Percentiles rank a stretch among this genome's conserved stretches.
These are phyloP conservation scores for Hemileccinum impolitum DNA, from an alignment of 768 basidiomycete genomes.

Conservation along the genomic window DNA sequence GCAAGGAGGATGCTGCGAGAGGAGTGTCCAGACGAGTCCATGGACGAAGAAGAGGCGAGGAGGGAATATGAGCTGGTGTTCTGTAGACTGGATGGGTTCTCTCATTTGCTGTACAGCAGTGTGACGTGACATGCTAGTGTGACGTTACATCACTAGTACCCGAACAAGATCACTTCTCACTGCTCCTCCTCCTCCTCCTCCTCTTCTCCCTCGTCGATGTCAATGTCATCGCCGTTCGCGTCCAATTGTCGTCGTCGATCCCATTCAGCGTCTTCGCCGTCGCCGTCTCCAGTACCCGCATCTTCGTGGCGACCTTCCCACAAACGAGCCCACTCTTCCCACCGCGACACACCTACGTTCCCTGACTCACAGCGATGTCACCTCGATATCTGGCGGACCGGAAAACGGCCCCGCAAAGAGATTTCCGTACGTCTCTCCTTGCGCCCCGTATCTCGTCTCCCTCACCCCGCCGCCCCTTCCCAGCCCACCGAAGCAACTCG, in stretches of 20 bases:
- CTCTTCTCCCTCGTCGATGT: not conserved
- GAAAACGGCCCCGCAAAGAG: conserved; percentile 53
- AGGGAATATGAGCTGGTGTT: conserved; percentile 18
- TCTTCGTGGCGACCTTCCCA: conserved; percentile 40
- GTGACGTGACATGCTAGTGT: conserved; percentile 25
- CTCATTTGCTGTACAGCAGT: conserved; percentile 20
- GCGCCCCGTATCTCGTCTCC: not conserved
- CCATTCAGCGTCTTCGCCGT: conserved; percentile 44
- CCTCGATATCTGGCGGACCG: conserved; percentile 50
- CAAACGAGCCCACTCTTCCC: conserved; percentile 50
- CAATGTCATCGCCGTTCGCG: conserved; percentile 27
- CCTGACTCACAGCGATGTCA: conserved; percentile 47
- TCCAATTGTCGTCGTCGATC: conserved; percentile 48
- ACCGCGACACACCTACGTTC: conserved; percentile 32
- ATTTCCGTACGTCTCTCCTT: conserved; percentile 37
- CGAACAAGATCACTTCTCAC: conserved; percentile 15
- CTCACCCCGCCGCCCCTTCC: conserved; percentile 1
- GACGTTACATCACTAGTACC: conserved; percentile 7
- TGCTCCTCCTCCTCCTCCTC: not conserved
- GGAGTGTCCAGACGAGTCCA: conserved; percentile 15
- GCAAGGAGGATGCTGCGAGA: conserved; percentile 28
- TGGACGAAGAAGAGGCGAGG: not conserved
- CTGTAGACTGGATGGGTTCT: conserved; percentile 13
- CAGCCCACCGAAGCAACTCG: conserved; percentile 22
- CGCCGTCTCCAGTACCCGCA: conserved; percentile 34